A percentile compares a stretch with the other conserved stretches of the same genome.
Evolutionary conservation across 306 rosid genomes (phyloP).

Genomic region (Gastrolobium villosum): DNA sequence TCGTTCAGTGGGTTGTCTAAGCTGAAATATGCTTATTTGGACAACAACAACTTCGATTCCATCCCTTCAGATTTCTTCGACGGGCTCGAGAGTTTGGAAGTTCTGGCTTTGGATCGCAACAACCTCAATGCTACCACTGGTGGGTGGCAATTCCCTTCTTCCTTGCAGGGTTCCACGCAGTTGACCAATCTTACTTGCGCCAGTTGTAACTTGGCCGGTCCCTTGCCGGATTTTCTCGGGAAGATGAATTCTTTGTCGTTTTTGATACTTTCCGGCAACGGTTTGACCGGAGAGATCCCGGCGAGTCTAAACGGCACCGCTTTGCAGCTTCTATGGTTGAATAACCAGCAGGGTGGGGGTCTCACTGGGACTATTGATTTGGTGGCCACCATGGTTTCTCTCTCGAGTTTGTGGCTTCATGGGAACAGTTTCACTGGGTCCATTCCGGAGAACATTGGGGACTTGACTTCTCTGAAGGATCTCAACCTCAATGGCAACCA

Average conservation of each 20-base stretch:
- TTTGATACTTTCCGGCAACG: conserved; percentile 71
- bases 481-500: conserved; percentile 80
- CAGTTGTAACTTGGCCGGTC: conserved; percentile 78
- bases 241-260: conserved; percentile 66
- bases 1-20: conserved; percentile 66
- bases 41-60: conserved; percentile 75
- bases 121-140: conserved; percentile 65
- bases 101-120: conserved; percentile 76
- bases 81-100: conserved; percentile 68
- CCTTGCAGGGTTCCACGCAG: conserved; percentile 60
- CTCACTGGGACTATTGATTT: conserved; percentile 73
- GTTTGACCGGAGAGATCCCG: conserved; percentile 69
- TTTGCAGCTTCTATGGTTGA: conserved; percentile 77
- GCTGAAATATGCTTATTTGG: conserved; percentile 60
- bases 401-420: conserved; percentile 83
- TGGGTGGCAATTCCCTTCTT: conserved; percentile 79
- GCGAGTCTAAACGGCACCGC: conserved; percentile 43
- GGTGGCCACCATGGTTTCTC: conserved; percentile 70
- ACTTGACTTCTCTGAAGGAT: conserved; percentile 67
- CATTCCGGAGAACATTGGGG: conserved; percentile 79
- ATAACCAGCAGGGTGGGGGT: conserved; percentile 68
- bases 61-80: conserved; percentile 84
- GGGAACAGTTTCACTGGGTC: conserved; percentile 81
- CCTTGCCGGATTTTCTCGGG: conserved; percentile 79
- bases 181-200: conserved; percentile 73